A percentile compares a stretch with the other conserved stretches of the same genome.
Conservation (phyloP, 805 yeast species). For the Metschnikowia reukaufii region DNA sequence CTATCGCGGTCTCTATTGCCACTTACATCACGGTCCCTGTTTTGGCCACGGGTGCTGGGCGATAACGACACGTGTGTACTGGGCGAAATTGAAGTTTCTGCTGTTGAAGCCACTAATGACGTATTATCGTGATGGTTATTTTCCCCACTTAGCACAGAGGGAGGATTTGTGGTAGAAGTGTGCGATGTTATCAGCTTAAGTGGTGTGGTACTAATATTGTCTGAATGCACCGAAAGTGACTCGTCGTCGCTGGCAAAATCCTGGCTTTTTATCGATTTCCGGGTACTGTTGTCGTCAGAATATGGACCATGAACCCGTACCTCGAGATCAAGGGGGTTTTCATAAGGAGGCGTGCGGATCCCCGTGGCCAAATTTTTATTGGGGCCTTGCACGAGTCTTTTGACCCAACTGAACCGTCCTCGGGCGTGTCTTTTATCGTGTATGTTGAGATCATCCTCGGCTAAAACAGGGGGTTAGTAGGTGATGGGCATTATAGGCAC, state of each 20-base stretch:
- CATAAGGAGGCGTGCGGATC: constrained; percentile 14
- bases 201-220: constrained; percentile 48
- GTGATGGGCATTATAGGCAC: too few relatives aligned
- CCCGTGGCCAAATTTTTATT: constrained; percentile 18
- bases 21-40: constrained; percentile 13
- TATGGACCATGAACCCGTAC: not conserved
- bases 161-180: constrained; percentile 39
- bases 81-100: constrained; percentile 52
- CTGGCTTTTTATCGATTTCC: constrained; percentile 12
- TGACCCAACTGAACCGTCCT: constrained; percentile 42
- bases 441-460: constrained; percentile 11
- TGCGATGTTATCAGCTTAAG: constrained; percentile 45
- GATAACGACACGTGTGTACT: constrained; percentile 26
- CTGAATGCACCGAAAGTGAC: constrained; percentile 14
- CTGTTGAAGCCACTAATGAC: constrained; percentile 45
- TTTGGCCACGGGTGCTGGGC: constrained; percentile 15
- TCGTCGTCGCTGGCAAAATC: constrained; percentile 19
- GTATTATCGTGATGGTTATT: constrained; percentile 27
- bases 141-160: constrained; percentile 38
- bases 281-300: constrained; percentile 3
- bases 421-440: constrained; percentile 30
- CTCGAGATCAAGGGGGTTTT: constrained; percentile 1
- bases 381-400: constrained; percentile 40
- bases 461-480: constrained; percentile 6
- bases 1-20: constrained; percentile 37